These are phyloP conservation scores for Boletus calvinii DNA, from an alignment of 1,284 basidiomycete species.

Conservation along the genomic window DNA sequence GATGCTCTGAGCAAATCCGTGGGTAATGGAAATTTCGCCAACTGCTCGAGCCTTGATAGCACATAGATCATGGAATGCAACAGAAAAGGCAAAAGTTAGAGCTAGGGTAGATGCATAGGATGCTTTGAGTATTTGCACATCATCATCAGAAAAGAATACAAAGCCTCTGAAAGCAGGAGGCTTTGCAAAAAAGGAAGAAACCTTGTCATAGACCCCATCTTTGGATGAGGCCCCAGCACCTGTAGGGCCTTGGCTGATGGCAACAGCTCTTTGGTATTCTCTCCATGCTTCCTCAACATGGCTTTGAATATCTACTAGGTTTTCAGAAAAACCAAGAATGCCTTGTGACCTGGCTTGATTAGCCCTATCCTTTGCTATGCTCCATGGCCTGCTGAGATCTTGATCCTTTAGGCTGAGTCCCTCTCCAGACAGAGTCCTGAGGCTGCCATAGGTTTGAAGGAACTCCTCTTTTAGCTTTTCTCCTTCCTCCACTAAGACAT, in stretches of 20 bases:
- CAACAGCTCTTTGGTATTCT: slow-evolving; percentile 12
- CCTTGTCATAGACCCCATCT: slow-evolving; percentile 7
- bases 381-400: slow-evolving; percentile 25
- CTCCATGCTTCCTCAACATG: slow-evolving; percentile 37
- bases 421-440: not conserved
- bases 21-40: slow-evolving; percentile 28
- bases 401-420: too few relatives aligned
- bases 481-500: slow-evolving; percentile 28
- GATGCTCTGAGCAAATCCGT: slow-evolving; percentile 29
- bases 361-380: slow-evolving; percentile 28
- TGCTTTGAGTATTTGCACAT: slow-evolving; percentile 46
- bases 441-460: slow-evolving; percentile 13
- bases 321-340: slow-evolving; percentile 20
- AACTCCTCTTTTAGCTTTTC: slow-evolving; percentile 17
- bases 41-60: slow-evolving; percentile 45
- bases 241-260: not conserved
- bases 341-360: slow-evolving; percentile 6
- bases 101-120: slow-evolving; percentile 43
- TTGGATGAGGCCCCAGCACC: not conserved
- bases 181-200: slow-evolving; percentile 18
- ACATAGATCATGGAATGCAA: slow-evolving; percentile 49
- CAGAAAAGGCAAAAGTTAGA: slow-evolving; percentile 40
- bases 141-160: slow-evolving; percentile 27
- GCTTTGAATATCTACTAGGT: slow-evolving; percentile 36
- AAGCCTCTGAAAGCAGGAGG: slow-evolving; percentile 20